Evolutionary conservation across 345 rosid genomes (phyloP), one percentile per base, ranked within the genome.

Genomic region (Gossypium sturtianum): DNA sequence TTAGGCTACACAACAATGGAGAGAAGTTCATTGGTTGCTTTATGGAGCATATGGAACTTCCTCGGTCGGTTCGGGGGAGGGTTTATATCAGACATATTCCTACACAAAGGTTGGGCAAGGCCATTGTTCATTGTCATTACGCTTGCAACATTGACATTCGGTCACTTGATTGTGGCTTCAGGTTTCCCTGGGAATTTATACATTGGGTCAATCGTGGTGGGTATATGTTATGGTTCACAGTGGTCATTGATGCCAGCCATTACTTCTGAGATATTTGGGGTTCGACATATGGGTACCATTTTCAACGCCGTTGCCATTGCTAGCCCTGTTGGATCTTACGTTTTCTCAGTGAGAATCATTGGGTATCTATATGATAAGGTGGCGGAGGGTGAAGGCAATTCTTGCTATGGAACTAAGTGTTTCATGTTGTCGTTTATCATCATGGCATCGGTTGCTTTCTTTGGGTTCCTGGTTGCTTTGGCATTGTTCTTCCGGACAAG

Each of bases 51-150:
- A 85, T 94, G 98, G 98, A 92, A 90, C 73, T 92, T 92, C 78
- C 90, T 94, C 2, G 97, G 97, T 71, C 90, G 97, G 45, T 90
- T 94, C 49, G 93, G 94, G 61, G 98, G 84, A 10, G 98, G 98
- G n/a, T 89, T 80, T 48, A 77, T 88, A 3, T 94, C 98, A 0
- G 98, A 94, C 79, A 74, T 84, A 38, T 76, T 94, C 79, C 84
- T 94, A 22, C 90, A 85, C 76, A 84, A 67, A 72, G 98, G 98
- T 11, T 90, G 82, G 88, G 86, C 85, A 13, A 86, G 97, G 83
- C 94, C 97, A 3, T 67, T 84, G 72, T 87, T 92, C 73, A 90
- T 92, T 83, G 91, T 81, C 16, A 48, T 86, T 51, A 82, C 89
- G 23, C 80, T 84, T 4, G 83, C 80, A 45, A 54, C 66, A 57